Evolutionary conservation across 176 grass and related monocot species (phyloP), one percentile per base, ranked within the genome.

Genomic region (Oryza meridionalis): DNA sequence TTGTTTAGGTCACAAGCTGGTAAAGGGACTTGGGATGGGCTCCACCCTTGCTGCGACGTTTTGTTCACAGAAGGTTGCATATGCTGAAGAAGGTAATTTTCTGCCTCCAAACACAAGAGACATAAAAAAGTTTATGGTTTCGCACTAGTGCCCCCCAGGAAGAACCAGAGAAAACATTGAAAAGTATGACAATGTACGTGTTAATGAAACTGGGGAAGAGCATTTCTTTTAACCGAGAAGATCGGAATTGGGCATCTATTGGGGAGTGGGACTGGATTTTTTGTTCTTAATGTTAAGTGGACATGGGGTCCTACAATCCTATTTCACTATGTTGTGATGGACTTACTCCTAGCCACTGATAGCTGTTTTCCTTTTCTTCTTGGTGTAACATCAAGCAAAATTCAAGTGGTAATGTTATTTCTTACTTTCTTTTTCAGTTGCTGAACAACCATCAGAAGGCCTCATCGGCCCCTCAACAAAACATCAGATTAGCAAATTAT

Each of bases 1-100:
- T 4, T 65, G 55, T 72, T 1, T 70, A 91, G 89, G 91, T 77
- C 72, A 35, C 65, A 91, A 83, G 22, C 62, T 90, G 7, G 38
- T 95, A 11, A 86, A 64, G 22, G 82, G 85, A 81, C 86, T 91
- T 72, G 93, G 85, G n/a, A 50, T 55, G 0, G 65, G 79, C 22
- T 21, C 82, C 16, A 24, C 80, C 6, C 35, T 87, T 67, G 83
- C 72, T 42, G 82, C 90, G 67, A 85, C 80, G 40, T 85, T 77
- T 67, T 50, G 73, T 61, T 84, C 78, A 11, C 70, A 43, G 74
- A 82, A 69, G 47, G 77, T 84, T 40, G 75, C 77, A 75, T 71
- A 86, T 88, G 87, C 91, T 43, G 74, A 86, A 83, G 74, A 86
- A 83, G 96, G 95, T 98, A 90, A 85, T 79, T 47, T 66, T 76